These are phyloP conservation scores for Malus orientalis DNA, from an alignment of 306 rosid species.

Conservation along the genomic window DNA sequence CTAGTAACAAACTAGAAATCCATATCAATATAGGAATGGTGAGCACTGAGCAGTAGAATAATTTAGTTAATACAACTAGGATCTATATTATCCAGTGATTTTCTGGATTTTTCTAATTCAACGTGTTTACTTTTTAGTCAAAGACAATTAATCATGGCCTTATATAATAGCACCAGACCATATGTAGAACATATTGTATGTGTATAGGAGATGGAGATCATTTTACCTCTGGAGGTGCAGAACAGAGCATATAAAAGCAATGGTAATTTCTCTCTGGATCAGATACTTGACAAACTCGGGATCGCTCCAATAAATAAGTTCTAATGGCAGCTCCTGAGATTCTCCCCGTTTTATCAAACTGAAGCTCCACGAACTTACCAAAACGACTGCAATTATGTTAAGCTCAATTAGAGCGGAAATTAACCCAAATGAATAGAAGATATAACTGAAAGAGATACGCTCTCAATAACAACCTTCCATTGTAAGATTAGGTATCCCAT, in stretches of 20 bases:
- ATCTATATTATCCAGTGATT: neutral
- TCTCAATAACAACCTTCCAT: neutral
- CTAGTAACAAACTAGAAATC: neutral
- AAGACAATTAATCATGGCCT: neutral
- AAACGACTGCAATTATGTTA: constrained; percentile 73
- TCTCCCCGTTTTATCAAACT: constrained; percentile 73
- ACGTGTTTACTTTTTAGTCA: neutral
- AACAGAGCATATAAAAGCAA: constrained; percentile 97
- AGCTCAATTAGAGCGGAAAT: constrained; percentile 27
- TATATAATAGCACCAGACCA: neutral
- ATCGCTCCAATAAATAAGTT: constrained; percentile 82
- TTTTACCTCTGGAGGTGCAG: constrained; percentile 78
- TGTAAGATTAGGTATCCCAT: neutral
- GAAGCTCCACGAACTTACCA: constrained; percentile 98
- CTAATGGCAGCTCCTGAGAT: constrained; percentile 98
- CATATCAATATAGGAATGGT: neutral
- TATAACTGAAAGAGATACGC: neutral
- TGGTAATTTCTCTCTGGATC: constrained; percentile 98
- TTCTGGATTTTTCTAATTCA: neutral
- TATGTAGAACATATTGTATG: neutral
- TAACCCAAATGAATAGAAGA: constrained; percentile 11
- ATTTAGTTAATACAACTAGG: neutral
- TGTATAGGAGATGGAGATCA: neutral
- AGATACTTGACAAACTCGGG: constrained; percentile 97
- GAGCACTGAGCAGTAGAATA: neutral